phyloP scores from a whole-genome alignment of 768 basidiomycete genomes.

The Aureoboletus auriporus region DNA sequence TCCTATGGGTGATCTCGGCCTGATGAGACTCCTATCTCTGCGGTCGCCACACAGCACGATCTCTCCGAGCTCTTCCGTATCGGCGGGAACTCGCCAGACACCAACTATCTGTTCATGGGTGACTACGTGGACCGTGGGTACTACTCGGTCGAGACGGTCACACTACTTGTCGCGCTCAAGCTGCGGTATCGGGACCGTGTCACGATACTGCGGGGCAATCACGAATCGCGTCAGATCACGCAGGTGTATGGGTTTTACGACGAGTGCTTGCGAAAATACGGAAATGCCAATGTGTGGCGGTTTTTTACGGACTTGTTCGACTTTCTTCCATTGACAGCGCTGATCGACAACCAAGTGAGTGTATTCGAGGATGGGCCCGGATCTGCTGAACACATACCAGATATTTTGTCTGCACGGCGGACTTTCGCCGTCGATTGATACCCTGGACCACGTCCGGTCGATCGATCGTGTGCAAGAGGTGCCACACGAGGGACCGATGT shows the following conservation, averaged over 20 bases:
- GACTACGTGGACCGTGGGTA: conserved; percentile 99
- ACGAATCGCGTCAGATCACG: conserved; percentile 99
- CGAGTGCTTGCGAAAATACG: conserved; percentile 99
- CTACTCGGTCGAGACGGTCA: conserved; percentile 99
- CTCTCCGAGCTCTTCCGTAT: conserved; percentile 98
- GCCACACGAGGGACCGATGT: conserved; percentile 99
- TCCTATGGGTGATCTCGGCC: conserved; percentile 15
- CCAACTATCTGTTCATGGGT: conserved; percentile 99
- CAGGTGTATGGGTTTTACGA: conserved; percentile 99
- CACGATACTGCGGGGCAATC: conserved; percentile 96
- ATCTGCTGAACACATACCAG: conserved; percentile 38
- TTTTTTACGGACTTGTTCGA: conserved; percentile 99
- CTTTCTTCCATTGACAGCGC: conserved; percentile 92
- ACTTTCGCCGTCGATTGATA: conserved; percentile 98
- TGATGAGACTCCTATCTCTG: conserved; percentile 18
- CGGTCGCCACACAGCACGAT: conserved; percentile 71
- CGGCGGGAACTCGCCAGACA: conserved; percentile 97
- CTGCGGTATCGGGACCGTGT: conserved; percentile 97
- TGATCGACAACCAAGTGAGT: conserved; percentile 98
- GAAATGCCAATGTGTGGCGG: conserved; percentile 99
- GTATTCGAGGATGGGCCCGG: neutral
- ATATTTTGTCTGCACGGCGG: conserved; percentile 99
- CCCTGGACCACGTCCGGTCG: conserved; percentile 96
- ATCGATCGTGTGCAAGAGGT: conserved; percentile 99
- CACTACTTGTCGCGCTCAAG: conserved; percentile 94